phyloP scores from a whole-genome alignment of 2,329 filamentous ascomycete species.

The Fusarium sp. region DNA sequence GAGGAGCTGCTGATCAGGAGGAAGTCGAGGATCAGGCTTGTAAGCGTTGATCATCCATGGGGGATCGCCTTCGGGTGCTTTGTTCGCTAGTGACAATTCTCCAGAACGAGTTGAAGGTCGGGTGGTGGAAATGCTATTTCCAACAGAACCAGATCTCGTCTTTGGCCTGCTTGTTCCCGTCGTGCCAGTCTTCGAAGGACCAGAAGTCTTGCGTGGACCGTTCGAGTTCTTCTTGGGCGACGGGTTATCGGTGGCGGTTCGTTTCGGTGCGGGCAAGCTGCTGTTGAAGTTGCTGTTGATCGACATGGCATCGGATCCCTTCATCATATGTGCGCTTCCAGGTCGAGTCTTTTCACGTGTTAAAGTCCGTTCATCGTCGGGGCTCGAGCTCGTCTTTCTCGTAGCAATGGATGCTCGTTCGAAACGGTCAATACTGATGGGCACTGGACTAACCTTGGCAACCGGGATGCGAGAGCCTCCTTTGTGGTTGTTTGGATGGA shows the following conservation, averaged over 20 bases:
- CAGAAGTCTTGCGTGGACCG: conserved; percentile 59
- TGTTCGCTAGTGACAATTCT: conserved; percentile 62
- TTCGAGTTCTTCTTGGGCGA: conserved; percentile 66
- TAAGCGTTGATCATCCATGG: conserved; percentile 97
- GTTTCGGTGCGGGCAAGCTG: conserved; percentile 53
- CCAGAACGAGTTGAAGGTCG: conserved; percentile 74
- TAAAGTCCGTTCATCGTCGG: conserved; percentile 68
- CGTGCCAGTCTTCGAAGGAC: conserved; percentile 55
- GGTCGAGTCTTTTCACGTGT: conserved; percentile 72
- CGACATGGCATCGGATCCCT: conserved; percentile 45
- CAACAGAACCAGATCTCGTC: conserved; percentile 69
- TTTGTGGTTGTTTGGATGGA: conserved; percentile 65
- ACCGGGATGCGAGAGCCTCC: conserved; percentile 87
- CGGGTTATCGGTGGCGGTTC: conserved; percentile 58
- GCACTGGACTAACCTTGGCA: conserved; percentile 81
- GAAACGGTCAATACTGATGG: conserved; percentile 77
- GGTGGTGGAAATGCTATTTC: conserved; percentile 59
- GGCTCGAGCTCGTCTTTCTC: conserved; percentile 67
- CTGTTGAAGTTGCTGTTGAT: conserved; percentile 32
- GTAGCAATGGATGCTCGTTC: conserved; percentile 72
- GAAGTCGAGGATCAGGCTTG: conserved; percentile 92
- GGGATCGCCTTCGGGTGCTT: conserved; percentile 90
- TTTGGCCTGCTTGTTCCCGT: conserved; percentile 65
- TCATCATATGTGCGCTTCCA: conserved; percentile 75
- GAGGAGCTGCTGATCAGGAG: conserved; percentile 94